Conservation (phyloP, 2,329 filamentous ascomycete species). For the Endoconidiophora polonica region DNA sequence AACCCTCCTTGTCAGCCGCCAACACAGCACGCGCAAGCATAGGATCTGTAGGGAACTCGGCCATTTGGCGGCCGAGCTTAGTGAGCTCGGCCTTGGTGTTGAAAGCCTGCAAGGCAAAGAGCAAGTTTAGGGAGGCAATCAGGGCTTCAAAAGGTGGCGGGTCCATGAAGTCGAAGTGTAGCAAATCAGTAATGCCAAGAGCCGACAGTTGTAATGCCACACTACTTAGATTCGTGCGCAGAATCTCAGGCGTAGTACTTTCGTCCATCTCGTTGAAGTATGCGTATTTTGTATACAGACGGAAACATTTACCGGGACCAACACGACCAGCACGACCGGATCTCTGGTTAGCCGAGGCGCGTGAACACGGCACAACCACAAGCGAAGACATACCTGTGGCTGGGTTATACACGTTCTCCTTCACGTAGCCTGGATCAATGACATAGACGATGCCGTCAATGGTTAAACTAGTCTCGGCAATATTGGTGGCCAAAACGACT, state of each 20-base stretch:
- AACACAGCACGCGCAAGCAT: slow-evolving; percentile 83
- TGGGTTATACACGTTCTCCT: slow-evolving; percentile 87
- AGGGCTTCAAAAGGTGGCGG: slow-evolving; percentile 78
- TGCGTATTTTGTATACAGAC: slow-evolving; percentile 82
- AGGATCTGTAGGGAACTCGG: slow-evolving; percentile 82
- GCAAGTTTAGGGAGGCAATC: slow-evolving; percentile 72
- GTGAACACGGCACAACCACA: slow-evolving; percentile 77
- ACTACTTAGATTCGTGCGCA: slow-evolving; percentile 71
- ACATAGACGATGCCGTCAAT: slow-evolving; percentile 95
- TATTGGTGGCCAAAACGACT: slow-evolving; percentile 88
- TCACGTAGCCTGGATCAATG: slow-evolving; percentile 87
- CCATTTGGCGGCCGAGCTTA: slow-evolving; percentile 83
- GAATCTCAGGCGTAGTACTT: slow-evolving; percentile 81
- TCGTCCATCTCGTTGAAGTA: slow-evolving; percentile 93
- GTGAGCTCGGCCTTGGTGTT: slow-evolving; percentile 82
- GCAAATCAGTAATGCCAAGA: slow-evolving; percentile 76
- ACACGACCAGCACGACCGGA: slow-evolving; percentile 87
- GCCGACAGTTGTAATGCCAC: slow-evolving; percentile 78
- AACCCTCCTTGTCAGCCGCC: slow-evolving; percentile 77
- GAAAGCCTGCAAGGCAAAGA: slow-evolving; percentile 79
- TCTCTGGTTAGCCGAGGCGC: slow-evolving; percentile 83
- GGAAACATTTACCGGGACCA: slow-evolving; percentile 80
- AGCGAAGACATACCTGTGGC: slow-evolving; percentile 84
- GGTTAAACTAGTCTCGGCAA: slow-evolving; percentile 87
- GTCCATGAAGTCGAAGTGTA: slow-evolving; percentile 95